Base-by-base conservation (phyloP, 1,284 basidiomycete genomes). In the Sanghuangporus weigelae region DNA sequence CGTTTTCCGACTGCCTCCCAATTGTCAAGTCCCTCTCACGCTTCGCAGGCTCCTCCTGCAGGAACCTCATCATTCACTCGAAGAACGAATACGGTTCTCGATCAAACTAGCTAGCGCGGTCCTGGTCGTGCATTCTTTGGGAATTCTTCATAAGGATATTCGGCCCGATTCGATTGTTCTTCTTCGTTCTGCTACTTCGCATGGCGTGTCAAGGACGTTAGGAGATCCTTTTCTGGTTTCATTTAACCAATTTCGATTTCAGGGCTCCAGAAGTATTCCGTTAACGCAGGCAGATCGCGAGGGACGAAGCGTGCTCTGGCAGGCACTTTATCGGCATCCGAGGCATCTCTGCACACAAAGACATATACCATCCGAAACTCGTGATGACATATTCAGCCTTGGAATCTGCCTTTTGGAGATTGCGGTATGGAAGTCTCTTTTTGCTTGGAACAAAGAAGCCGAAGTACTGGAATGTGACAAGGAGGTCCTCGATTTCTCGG, bases 331-430 rank as follows among this genome's bases (percentile, higher is more conserved):
- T 38, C 26, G 26, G 7, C 53, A 54, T 38, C 53, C 53, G 4
- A 11, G 53, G 10, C 53, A 54, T 38, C 16, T 54, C 1, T 36
- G 16, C 12, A 36, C 53, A 3, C 16, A 19, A 7, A 11, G 7
- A 19, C 56, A 36, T 26, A 4, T 31, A 38, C 38, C 49, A 35
- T 61, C 49, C 35, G 35, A 64, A 23, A 64, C 57, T 53, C 46
- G 53, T 10, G 59, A 66, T 48, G 65, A 66, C 48, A 57, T 66
- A 21, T 66, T 64, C 49, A 53, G 58, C 23, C 53, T 66, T 4
- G 65, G 65, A 8, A 44, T 66, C 40, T 62, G 61, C 39, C 60
- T 66, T 1, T 44, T 66, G 21, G 65, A 66, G 50, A 62, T 66
- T 44, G 65, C 46, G 7, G 44, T 66, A 5, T 66, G 65, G 65